Evolutionary conservation across 352 stramenopile genomes (phyloP).

Genomic region (Phytophthora colocasiae): DNA sequence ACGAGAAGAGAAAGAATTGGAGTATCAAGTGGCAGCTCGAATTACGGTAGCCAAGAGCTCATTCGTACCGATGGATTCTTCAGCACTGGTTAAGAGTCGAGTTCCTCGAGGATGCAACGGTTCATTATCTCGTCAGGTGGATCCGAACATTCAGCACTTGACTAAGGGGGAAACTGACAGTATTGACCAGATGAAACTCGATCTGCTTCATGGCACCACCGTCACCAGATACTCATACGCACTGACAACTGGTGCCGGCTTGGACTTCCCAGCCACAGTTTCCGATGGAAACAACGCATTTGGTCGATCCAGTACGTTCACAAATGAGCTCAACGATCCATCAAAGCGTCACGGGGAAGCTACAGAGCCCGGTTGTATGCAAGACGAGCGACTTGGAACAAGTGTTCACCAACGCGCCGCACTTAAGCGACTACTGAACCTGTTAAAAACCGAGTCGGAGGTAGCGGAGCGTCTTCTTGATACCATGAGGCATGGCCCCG

Average conservation of each 20-base stretch:
- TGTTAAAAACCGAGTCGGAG: conserved; percentile 27
- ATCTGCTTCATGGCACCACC: conserved; percentile 46
- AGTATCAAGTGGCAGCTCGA: conserved; percentile 23
- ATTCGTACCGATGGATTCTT: conserved; percentile 45
- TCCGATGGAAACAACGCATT: conserved; percentile 72
- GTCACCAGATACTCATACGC: conserved; percentile 81
- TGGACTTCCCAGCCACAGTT: conserved; percentile 60
- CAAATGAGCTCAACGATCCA: conserved; percentile 71
- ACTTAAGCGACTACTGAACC: conserved; percentile 48
- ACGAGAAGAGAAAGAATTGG: conserved; percentile 33
- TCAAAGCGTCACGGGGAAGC: conserved; percentile 75
- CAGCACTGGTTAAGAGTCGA: conserved; percentile 37
- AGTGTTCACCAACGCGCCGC: conserved; percentile 71
- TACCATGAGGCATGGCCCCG: conserved; percentile 13
- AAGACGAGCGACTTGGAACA: conserved; percentile 62
- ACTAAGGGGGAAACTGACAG: conserved; percentile 75
- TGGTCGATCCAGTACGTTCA: conserved; percentile 71
- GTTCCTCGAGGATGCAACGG: conserved; percentile 68
- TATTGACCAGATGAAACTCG: conserved; percentile 75
- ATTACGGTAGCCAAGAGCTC: conserved; percentile 46
- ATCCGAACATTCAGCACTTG: conserved; percentile 62
- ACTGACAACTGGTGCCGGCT: conserved; percentile 55
- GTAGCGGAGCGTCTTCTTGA: conserved; percentile 38
- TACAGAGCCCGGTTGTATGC: conserved; percentile 57
- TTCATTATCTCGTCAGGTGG: conserved; percentile 44